Percentiles rank a stretch among this genome's conserved stretches.
Evolutionary conservation across 2,329 filamentous ascomycete genomes (phyloP).

Genomic region (Arthrobotrys sinensis): DNA sequence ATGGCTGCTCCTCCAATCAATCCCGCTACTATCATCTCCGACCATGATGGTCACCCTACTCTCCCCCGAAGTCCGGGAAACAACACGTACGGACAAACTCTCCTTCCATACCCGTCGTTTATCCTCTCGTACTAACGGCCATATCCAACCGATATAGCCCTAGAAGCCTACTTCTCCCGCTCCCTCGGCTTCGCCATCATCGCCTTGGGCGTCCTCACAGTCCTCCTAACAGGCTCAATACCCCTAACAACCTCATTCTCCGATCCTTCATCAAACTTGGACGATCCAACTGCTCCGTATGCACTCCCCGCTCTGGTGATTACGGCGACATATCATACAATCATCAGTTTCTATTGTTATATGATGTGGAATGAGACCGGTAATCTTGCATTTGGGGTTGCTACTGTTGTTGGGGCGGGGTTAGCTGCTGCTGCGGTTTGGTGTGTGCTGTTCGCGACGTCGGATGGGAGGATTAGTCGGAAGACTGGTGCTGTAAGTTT

Average conservation of each 20-base stretch:
- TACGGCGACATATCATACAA: slow-evolving; percentile 77
- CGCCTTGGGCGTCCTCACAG: slow-evolving; percentile 75
- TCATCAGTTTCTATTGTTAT: slow-evolving; percentile 78
- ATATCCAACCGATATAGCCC: slow-evolving; percentile 66
- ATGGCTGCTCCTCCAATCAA: slow-evolving; percentile 71
- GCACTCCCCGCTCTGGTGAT: slow-evolving; percentile 78
- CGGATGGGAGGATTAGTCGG: slow-evolving; percentile 73
- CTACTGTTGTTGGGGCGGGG: slow-evolving; percentile 73
- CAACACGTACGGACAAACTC: slow-evolving; percentile 69
- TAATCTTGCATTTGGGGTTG: slow-evolving; percentile 75
- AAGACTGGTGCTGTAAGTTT: slow-evolving; percentile 65
- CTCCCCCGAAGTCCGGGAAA: slow-evolving; percentile 73
- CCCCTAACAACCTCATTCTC: slow-evolving; percentile 71
- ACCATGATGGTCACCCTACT: slow-evolving; percentile 75
- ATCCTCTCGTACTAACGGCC: not conserved
- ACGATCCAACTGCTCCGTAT: slow-evolving; percentile 73
- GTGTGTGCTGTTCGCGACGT: slow-evolving; percentile 71
- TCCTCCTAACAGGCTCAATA: slow-evolving; percentile 80
- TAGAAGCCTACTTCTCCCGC: slow-evolving; percentile 82
- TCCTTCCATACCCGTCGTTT: not conserved
- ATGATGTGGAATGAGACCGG: slow-evolving; percentile 74
- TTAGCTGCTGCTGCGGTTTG: slow-evolving; percentile 77
- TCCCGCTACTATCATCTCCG: slow-evolving; percentile 75
- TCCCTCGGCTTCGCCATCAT: slow-evolving; percentile 79
- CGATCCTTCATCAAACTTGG: slow-evolving; percentile 66